Evolutionary conservation across 2,329 filamentous ascomycete species (phyloP), one percentile per base, ranked within the genome.

Genomic region (Podosphaera aphanis): DNA sequence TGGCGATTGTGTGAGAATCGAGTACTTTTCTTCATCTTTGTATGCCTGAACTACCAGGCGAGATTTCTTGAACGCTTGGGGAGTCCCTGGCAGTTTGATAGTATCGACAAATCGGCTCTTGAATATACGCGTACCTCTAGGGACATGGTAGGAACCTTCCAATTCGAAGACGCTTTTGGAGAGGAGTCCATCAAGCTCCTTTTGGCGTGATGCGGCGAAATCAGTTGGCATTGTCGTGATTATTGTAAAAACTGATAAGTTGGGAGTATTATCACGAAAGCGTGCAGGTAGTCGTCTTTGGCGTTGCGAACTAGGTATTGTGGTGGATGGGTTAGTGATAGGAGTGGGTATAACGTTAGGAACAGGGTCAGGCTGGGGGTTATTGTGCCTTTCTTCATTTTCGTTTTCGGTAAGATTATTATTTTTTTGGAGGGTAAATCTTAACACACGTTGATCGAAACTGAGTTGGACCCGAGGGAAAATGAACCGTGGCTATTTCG

Each of bases 391-490:
- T 25, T 25, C 5, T 27, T 27, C 21, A 42, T 15, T 10, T 7
- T 29, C 25, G n/a, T 42, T 42, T n/a, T 42, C 5, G 6, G 11
- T n/a, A 19, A 20, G 16, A 20, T 20, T 20, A 11, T 11, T 19
- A 42, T 42, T 21, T n/a, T 13, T 7, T 25, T n/a, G 20, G 39
- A 29, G 13, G 36, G 4, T 42, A 31, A 7, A 11, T 21, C 21
- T 42, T 45, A 8, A 40, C 16, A 16, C 16, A 21, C 16, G 31
- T 45, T 25, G 43, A 45, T 25, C 31, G 7, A 38, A 45, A 45
- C 3, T 11, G 2, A 15, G 43, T 27, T 29, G 33, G 43, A 2
- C 43, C 43, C 2, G 21, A 18, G 5, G 35, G 20, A 18, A 45
- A 33, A 13, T 37, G 31, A 5, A 45, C 3, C 23, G n/a, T 45